phyloP scores from a whole-genome alignment of 352 stramenopile genomes.

The Phytopythium chamaehyphon region DNA sequence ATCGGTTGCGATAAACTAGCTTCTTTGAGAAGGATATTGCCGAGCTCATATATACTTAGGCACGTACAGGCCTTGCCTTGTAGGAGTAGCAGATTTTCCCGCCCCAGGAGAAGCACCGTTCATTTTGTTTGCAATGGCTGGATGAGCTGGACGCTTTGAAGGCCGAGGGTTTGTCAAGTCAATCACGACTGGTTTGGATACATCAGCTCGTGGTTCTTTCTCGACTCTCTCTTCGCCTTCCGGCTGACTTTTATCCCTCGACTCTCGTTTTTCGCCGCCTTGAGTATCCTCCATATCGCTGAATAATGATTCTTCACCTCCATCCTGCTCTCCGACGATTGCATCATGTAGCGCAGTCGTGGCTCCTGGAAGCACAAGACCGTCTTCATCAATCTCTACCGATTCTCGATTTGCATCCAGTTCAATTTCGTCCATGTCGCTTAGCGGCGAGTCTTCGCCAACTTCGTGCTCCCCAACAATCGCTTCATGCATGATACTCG shows the following conservation, averaged over 20 bases:
- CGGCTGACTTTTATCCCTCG: conserved; percentile 5
- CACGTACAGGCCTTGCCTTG: conserved; percentile 7
- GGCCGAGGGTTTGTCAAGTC: no score
- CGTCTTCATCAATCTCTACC: conserved; percentile 22
- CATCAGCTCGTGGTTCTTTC: neutral
- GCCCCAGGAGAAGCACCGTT: neutral
- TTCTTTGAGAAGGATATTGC: neutral
- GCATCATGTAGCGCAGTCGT: conserved; percentile 23
- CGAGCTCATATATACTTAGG: conserved; percentile 9
- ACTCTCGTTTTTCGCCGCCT: conserved; percentile 11
- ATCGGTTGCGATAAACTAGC: neutral
- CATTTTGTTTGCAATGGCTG: neutral
- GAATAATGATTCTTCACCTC: neutral
- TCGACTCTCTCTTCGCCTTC: neutral
- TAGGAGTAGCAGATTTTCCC: neutral
- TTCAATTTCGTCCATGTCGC: conserved; percentile 8
- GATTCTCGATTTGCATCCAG: conserved; percentile 5
- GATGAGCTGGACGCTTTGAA: neutral
- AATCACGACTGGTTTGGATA: neutral
- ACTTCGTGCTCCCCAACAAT: conserved; percentile 6
- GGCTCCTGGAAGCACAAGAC: conserved; percentile 19
- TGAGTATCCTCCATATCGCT: conserved; percentile 9
- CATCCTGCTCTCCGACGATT: conserved; percentile 6
- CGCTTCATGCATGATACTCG: conserved; percentile 22
- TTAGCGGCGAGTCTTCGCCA: neutral